Percentiles rank a stretch among this genome's conserved stretches.
Evolutionary conservation across 225 moss, liverwort and hornwort species (phyloP).

Genomic region (Takakia lepidozioides): DNA sequence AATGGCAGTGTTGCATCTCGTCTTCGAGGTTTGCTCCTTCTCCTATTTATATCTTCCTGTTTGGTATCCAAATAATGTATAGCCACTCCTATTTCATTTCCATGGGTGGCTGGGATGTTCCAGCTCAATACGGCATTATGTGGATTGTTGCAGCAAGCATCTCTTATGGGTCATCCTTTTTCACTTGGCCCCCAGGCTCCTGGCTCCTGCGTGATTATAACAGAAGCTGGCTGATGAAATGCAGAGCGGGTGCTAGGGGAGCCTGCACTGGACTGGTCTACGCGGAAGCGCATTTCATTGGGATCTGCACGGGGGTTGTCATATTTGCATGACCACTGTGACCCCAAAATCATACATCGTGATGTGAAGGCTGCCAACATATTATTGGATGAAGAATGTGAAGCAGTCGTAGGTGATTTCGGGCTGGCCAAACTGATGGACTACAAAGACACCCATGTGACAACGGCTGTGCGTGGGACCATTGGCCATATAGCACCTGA

Average conservation of each 20-base stretch:
- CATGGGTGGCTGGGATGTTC: no score
- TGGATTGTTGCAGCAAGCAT: no score
- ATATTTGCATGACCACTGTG: constrained; percentile 55
- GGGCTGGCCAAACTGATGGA: constrained; percentile 60
- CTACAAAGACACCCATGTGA: constrained; percentile 59
- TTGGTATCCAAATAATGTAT: not conserved
- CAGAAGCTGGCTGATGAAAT: no score
- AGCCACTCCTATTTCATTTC: no score
- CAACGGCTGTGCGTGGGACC: constrained; percentile 53
- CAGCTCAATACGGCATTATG: no score
- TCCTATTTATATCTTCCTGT: not conserved
- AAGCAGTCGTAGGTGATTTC: constrained; percentile 60
- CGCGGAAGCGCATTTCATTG: constrained; percentile 39
- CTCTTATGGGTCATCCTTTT: no score
- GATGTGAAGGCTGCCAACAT: constrained; percentile 60
- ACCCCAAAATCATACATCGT: constrained; percentile 53
- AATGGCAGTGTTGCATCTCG: constrained; percentile 64
- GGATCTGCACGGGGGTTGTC: constrained; percentile 52
- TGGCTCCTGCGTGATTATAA: no score
- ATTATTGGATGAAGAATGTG: constrained; percentile 51
- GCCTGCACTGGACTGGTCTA: constrained; percentile 40
- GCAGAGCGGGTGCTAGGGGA: constrained; percentile 45
- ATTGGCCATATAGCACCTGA: constrained; percentile 59
- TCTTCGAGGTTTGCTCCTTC: constrained; percentile 30
- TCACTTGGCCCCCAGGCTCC: no score